Conservation (phyloP, 805 yeast genomes). For the Lachancea nothofagi region DNA sequence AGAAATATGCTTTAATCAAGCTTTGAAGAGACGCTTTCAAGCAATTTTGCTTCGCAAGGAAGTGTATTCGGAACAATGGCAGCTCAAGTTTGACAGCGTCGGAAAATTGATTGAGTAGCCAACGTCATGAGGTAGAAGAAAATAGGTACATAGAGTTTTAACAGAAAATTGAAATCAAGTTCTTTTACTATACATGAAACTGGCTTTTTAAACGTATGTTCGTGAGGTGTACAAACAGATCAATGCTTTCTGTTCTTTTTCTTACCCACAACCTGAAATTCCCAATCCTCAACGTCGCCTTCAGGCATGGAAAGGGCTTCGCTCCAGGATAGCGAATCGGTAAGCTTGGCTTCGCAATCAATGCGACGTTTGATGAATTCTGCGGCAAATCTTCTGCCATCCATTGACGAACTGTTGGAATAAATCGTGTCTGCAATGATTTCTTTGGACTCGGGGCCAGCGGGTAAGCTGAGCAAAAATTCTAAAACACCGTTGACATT, state of each 20-base stretch:
- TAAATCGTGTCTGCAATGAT: conserved; percentile 90
- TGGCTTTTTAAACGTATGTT: too few species aligned
- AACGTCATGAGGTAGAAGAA: neutral
- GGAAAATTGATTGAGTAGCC: conserved; percentile 23
- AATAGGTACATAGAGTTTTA: neutral
- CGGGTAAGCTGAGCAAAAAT: conserved; percentile 74
- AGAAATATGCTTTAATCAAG: conserved; percentile 90
- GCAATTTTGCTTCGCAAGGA: conserved; percentile 38
- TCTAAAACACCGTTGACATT: conserved; percentile 73
- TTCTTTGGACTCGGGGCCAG: conserved; percentile 66
- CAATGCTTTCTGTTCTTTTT: conserved; percentile 47
- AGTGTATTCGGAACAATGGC: conserved; percentile 29
- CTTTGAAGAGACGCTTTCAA: conserved; percentile 66
- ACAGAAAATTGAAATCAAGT: too few species aligned
- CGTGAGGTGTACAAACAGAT: too few species aligned
- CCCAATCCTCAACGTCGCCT: conserved; percentile 49
- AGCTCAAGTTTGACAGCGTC: conserved; percentile 26
- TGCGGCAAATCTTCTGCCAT: conserved; percentile 88
- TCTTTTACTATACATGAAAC: too few species aligned
- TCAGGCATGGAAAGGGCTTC: conserved; percentile 52
- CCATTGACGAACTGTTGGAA: conserved; percentile 83
- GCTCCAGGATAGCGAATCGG: conserved; percentile 60
- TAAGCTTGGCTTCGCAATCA: conserved; percentile 53
- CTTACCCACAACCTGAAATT: conserved; percentile 60
- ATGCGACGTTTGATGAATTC: conserved; percentile 80